Conservation (phyloP, 768 basidiomycete species). For the Mycena sanguinolenta region DNA sequence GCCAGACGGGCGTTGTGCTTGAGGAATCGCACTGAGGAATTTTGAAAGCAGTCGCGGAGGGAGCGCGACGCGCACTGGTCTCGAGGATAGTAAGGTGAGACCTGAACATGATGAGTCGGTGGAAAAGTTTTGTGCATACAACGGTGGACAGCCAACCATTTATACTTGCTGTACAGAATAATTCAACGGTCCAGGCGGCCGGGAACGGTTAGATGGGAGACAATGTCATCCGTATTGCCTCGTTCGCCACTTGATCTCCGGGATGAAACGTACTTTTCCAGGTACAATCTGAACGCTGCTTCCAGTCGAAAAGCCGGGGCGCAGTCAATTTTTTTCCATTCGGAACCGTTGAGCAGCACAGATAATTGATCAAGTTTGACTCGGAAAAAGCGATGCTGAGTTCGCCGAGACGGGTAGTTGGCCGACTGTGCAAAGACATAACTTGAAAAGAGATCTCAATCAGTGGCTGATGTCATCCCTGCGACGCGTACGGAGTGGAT, state of each 20-base stretch:
- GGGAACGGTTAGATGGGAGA: constrained; percentile 34
- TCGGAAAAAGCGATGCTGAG: constrained; percentile 34
- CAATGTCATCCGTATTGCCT: constrained; percentile 35
- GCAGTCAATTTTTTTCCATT: constrained; percentile 11
- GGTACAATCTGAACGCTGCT: constrained; percentile 31
- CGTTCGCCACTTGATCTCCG: constrained; percentile 35
- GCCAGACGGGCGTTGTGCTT: constrained; percentile 65
- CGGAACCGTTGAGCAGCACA: constrained; percentile 15
- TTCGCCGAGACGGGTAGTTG: background rate
- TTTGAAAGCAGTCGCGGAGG: constrained; percentile 70
- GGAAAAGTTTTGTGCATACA: constrained; percentile 32
- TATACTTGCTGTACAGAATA: constrained; percentile 34
- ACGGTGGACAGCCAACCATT: constrained; percentile 26
- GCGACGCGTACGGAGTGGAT: constrained; percentile 37
- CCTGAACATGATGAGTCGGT: constrained; percentile 50
- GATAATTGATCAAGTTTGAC: constrained; percentile 20
- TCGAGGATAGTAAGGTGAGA: constrained; percentile 78
- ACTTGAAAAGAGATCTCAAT: constrained; percentile 21
- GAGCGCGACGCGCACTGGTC: constrained; percentile 62
- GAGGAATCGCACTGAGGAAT: constrained; percentile 64
- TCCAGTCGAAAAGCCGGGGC: constrained; percentile 23
- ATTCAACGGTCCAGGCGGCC: constrained; percentile 16
- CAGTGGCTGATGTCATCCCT: constrained; percentile 33
- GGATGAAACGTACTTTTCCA: constrained; percentile 35
- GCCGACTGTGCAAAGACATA: background rate